Percentiles rank a stretch among this genome's conserved stretches.
Conservation (phyloP, 441 rosid genomes). For the Daphne laureola region DNA sequence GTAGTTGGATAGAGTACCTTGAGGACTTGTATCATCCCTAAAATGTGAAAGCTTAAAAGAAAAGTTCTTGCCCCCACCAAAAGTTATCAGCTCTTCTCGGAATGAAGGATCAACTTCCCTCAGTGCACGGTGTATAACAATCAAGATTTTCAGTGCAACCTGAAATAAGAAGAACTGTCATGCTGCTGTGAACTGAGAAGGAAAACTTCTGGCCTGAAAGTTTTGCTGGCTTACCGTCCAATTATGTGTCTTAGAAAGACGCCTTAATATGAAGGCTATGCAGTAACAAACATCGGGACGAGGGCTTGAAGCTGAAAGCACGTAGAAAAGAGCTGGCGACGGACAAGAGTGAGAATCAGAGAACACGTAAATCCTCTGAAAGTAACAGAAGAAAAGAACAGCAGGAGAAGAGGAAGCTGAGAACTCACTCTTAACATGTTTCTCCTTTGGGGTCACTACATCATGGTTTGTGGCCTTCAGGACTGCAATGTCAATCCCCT, state of each 20-base stretch:
- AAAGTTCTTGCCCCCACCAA: conserved; percentile 14
- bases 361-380: not conserved
- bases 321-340: conserved; percentile 29
- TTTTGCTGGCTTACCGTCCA: conserved; percentile 27
- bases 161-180: conserved; percentile 10
- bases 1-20: conserved; percentile 18
- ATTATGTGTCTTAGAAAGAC: conserved; percentile 33
- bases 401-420: not conserved
- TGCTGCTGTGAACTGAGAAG: not conserved
- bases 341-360: conserved; percentile 1
- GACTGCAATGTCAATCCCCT: conserved; percentile 40
- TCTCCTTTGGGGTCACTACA: conserved; percentile 30
- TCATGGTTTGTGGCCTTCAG: conserved; percentile 42
- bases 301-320: conserved; percentile 27
- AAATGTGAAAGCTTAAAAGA: conserved; percentile 30
- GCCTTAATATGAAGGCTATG: conserved; percentile 28
- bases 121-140: conserved; percentile 33
- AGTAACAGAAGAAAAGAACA: not conserved
- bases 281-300: conserved; percentile 27
- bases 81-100: conserved; percentile 22
- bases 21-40: conserved; percentile 32
- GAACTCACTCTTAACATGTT: conserved; percentile 31
- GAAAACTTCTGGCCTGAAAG: not conserved
- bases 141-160: conserved; percentile 44
- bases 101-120: conserved; percentile 33